Evolutionary conservation across 2,329 filamentous ascomycete genomes (phyloP), one percentile per base, ranked within the genome.

Genomic region (Tolypocladium tundrense): DNA sequence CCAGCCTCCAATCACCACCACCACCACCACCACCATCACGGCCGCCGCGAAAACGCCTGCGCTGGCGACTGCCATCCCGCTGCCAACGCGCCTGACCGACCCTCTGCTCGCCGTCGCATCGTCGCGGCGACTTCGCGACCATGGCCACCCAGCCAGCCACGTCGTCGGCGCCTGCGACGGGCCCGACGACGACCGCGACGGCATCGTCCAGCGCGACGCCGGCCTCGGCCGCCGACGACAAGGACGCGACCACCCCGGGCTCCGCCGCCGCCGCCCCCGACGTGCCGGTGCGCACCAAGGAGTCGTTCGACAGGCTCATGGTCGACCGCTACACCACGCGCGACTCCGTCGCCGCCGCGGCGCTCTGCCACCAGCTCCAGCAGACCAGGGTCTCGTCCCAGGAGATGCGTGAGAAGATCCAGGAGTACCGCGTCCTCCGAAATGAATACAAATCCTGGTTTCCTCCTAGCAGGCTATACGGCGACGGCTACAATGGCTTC

Each of bases 401-500:
- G 63, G 78, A 83, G 63, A 88, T 86, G 73, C 83, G 83, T 63
- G 78, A 83, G 54, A 87, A 88, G 72, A 81, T 85, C 59, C 81
- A 87, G 60, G 86, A 90, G 68, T 91, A 93, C 77, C 79, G 83
- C 59, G 73, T 79, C 54, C 69, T 90, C 52, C 77, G 80, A 60
- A 76, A 71, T 61, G 78, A 83, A 10, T 82, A 79, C 65, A 79
- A 81, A 60, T 73, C 73, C 53, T 81, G 74, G 69, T 86, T 84
- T 58, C 79, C 81, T 3, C 76, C 82, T 1, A 78, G 75, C 63
- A 79, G 76, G 63, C 78, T 85, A 60, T 91, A 79, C 74, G 88
- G 79, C 72, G 84, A 79, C 65, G 94, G 94, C 57, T 99, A 96
- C 70, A 86, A 84, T 68, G 93, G 92, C 51, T 96, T 88, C 68